Evolutionary conservation across 441 rosid species (phyloP).

Genomic region (Populus tomentosa): DNA sequence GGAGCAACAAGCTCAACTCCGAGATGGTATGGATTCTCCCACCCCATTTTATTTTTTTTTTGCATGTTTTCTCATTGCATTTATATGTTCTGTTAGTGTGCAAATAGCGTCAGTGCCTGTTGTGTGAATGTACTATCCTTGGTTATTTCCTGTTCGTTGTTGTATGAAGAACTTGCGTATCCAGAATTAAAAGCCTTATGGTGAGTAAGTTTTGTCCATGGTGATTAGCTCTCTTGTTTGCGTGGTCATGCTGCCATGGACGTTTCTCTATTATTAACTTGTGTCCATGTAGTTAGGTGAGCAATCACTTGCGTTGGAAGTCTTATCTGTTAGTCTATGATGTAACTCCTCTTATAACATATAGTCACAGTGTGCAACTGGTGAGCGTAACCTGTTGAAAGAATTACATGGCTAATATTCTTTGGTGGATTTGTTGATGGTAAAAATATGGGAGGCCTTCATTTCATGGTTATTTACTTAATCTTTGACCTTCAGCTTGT

Average conservation of each 20-base stretch:
- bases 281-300: not conserved
- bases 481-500: not conserved
- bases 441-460: not conserved
- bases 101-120: not conserved
- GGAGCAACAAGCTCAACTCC: constrained; percentile 95
- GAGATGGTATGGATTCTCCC: constrained; percentile 30
- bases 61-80: not conserved
- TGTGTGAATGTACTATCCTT: not conserved
- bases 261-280: not conserved
- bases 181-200: not conserved
- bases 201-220: not conserved
- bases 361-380: not conserved
- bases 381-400: not conserved
- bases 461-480: not conserved
- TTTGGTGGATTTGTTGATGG: not conserved
- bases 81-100: not conserved
- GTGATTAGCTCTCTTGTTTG: not conserved
- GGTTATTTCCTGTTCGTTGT: not conserved
- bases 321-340: not conserved
- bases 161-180: not conserved
- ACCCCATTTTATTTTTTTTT: not conserved
- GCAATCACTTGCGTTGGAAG: not conserved
- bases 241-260: not conserved
- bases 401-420: not conserved
- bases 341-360: not conserved